Base-by-base conservation (phyloP, 495 filamentous ascomycete genomes). In the Penicillium simplicissimum region DNA sequence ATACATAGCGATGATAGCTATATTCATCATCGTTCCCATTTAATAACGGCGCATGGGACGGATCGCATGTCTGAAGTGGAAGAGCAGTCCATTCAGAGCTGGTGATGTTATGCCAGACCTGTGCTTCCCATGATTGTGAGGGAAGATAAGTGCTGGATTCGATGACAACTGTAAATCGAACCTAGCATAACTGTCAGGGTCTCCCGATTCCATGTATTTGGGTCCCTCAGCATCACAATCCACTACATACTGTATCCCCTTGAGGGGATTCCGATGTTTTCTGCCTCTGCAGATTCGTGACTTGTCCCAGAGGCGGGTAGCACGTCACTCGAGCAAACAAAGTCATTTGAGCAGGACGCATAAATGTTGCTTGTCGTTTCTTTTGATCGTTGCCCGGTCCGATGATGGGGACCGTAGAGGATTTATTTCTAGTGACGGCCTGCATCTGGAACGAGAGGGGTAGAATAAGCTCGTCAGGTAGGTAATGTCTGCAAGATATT, bases 91-190 rank as follows among this genome's bases (percentile, higher is more conserved):
- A 82, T 47, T 80, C 70, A 25, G 48, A 64, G 63, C 51, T 66
- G 47, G 67, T 67, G 52, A 84, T 81, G 28, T 90, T 89, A 66
- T 93, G 85, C 92, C 92, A 96, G 1, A 96, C 76, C 35, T 87
- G 81, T 7, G 89, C 82, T 67, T 95, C 82, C 89, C 90, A 96
- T 40, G 74, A 59, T 62, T 88, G 81, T 8, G 83, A 67, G 1
- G 79, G 78, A 35, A 84, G 79, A 52, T 74, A 76, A 36, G 68
- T 79, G 47, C 82, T 85, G 23, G 86, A 83, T 60, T 92, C 90
- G 33, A 97, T 76, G n/a, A 91, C 73, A 15, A 91, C 90, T 15
- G 83, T 86, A 61, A 95, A 89, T 3, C 67, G 67, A 13, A 90
- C 76, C 76, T 84, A 61, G 15, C 55, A 8, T 14, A 19, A 34